Conservation (phyloP, 805 yeast genomes). For the Zygoascus flipseniorum region DNA sequence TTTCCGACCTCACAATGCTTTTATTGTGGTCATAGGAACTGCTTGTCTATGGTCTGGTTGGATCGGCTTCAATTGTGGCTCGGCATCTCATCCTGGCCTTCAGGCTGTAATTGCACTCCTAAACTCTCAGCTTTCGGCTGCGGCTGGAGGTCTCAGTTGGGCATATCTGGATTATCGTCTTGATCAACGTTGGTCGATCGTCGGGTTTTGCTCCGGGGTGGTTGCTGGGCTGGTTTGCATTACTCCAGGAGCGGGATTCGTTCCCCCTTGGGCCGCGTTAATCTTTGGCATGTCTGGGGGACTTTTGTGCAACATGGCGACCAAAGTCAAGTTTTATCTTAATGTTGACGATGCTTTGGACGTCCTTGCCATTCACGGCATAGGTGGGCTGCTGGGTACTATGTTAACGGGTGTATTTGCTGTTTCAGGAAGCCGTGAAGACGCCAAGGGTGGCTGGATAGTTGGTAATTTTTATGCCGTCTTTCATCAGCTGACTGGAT, state of each 20-base stretch:
- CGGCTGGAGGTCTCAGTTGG: slow-evolving; percentile 40
- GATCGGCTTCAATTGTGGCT: slow-evolving; percentile 74
- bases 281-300: slow-evolving; percentile 69
- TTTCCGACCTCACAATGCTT: slow-evolving; percentile 58
- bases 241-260: slow-evolving; percentile 95
- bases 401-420: slow-evolving; percentile 87
- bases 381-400: slow-evolving; percentile 80
- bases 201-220: slow-evolving; percentile 90
- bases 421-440: slow-evolving; percentile 51
- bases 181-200: slow-evolving; percentile 85
- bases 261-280: slow-evolving; percentile 75
- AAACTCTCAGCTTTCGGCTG: slow-evolving; percentile 46
- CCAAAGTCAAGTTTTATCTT: slow-evolving; percentile 63
- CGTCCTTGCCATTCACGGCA: slow-evolving; percentile 85
- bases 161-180: slow-evolving; percentile 37
- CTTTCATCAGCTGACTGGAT: slow-evolving; percentile 82
- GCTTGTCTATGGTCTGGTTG: slow-evolving; percentile 67
- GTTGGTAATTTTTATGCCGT: slow-evolving; percentile 76
- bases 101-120: slow-evolving; percentile 36
- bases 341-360: slow-evolving; percentile 92
- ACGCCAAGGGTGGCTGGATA: slow-evolving; percentile 76
- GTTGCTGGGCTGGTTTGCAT: slow-evolving; percentile 91
- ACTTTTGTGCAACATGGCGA: slow-evolving; percentile 73
- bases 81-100: slow-evolving; percentile 33
- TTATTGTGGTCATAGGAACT: slow-evolving; percentile 61